phyloP scores from a whole-genome alignment of 371 early-diverging fungal species.

The Circinella minor region DNA sequence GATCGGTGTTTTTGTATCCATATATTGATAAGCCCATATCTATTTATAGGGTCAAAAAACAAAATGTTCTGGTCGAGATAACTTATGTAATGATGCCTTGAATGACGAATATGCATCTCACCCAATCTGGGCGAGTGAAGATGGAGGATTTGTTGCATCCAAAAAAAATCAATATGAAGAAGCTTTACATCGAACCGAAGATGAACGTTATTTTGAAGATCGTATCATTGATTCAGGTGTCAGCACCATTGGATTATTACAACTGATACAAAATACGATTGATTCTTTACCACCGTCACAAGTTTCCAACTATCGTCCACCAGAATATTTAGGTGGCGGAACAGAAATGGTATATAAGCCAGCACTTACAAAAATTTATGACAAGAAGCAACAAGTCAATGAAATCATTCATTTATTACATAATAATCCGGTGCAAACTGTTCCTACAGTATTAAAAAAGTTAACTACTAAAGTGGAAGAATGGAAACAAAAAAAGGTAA shows the following conservation, averaged over 20 bases:
- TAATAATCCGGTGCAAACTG: conserved; percentile 87
- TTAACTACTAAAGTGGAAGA: conserved; percentile 97
- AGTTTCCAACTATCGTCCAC: conserved; percentile 68
- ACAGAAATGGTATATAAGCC: conserved; percentile 32
- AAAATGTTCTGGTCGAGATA: conserved; percentile 88
- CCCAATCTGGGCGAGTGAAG: conserved; percentile 96
- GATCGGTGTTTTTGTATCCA: no score
- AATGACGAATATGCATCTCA: conserved; percentile 96
- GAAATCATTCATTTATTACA: conserved; percentile 95
- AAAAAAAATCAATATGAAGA: conserved; percentile 97
- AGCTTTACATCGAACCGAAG: conserved; percentile 93
- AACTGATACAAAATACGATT: conserved; percentile 78
- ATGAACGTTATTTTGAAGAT: conserved; percentile 84
- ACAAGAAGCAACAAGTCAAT: conserved; percentile 73
- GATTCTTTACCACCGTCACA: conserved; percentile 81
- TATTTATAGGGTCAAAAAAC: conserved; percentile 46
- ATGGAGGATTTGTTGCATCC: conserved; percentile 89
- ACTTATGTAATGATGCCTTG: conserved; percentile 89
- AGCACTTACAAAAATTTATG: conserved; percentile 91
- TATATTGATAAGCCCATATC: neutral
- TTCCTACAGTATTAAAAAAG: conserved; percentile 94
- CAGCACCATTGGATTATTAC: conserved; percentile 86
- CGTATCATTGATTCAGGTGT: conserved; percentile 93
- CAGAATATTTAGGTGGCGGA: conserved; percentile 78
- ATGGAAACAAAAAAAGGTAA: conserved; percentile 69